Evolutionary conservation across 1,284 basidiomycete species (phyloP).

Genomic region (Leccinum glutinopallens): DNA sequence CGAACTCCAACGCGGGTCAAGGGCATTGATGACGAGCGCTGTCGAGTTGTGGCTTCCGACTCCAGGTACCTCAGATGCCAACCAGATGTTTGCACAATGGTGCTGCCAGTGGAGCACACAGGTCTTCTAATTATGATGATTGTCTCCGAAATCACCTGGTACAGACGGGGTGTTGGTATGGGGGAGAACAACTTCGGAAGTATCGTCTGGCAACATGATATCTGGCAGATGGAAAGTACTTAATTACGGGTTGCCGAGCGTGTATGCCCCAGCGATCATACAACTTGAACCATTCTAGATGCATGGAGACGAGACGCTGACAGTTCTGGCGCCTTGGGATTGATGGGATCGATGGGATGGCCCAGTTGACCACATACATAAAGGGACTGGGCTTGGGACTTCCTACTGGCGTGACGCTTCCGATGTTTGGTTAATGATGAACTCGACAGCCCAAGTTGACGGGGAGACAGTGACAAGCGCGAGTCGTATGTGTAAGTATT

Average conservation of each 20-base stretch:
- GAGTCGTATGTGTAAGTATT: slow-evolving; percentile 48
- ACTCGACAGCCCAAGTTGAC: slow-evolving; percentile 49
- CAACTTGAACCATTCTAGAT: slow-evolving; percentile 53
- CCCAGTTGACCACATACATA: slow-evolving; percentile 42
- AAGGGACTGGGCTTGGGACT: slow-evolving; percentile 41
- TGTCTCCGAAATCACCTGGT: too few species aligned
- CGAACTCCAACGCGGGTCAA: too few species aligned
- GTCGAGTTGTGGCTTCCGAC: too few species aligned
- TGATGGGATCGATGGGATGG: slow-evolving; percentile 52
- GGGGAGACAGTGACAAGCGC: slow-evolving; percentile 46
- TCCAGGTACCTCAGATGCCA: too few species aligned
- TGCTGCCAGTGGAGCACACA: too few species aligned
- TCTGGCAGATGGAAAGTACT: slow-evolving; percentile 33
- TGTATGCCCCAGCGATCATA: slow-evolving; percentile 52
- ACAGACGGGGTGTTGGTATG: too few species aligned
- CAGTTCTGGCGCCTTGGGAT: slow-evolving; percentile 52
- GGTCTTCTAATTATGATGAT: too few species aligned
- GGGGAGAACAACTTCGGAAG: too few species aligned
- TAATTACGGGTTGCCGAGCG: slow-evolving; percentile 46
- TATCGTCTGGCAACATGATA: too few species aligned
- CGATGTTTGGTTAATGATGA: slow-evolving; percentile 56
- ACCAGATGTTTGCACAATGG: too few species aligned
- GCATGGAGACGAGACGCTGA: slow-evolving; percentile 23
- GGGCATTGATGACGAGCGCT: too few species aligned
- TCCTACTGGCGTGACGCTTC: slow-evolving; percentile 47